These are phyloP conservation scores for Trichopus zeylanicus DNA, from an alignment of 116 monocot species.

Conservation along the genomic window DNA sequence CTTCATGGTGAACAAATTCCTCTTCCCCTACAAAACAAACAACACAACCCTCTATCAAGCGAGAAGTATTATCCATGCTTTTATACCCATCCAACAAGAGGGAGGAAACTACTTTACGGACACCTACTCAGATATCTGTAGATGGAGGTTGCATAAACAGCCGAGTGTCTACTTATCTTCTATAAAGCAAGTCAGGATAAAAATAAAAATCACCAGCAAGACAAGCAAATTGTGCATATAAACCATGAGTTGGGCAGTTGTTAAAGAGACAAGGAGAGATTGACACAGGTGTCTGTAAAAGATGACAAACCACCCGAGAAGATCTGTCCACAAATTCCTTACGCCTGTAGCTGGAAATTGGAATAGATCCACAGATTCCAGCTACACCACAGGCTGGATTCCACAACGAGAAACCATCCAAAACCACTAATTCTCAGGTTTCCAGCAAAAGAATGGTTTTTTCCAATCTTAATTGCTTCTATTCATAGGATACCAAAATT, in stretches of 20 bases:
- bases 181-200: background rate
- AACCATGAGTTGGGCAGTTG: background rate
- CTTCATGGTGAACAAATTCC: constrained; percentile 26
- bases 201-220: background rate
- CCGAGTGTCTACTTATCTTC: background rate
- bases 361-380: background rate
- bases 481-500: background rate
- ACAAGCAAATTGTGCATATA: background rate
- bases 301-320: background rate
- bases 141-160: background rate
- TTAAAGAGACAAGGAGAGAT: background rate
- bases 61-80: background rate
- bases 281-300: background rate
- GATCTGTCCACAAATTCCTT: background rate
- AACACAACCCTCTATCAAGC: background rate
- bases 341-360: background rate
- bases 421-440: background rate
- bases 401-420: background rate
- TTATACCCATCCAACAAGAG: background rate
- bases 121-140: background rate
- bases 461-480: background rate
- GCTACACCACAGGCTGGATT: background rate
- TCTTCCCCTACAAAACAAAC: constrained; percentile 4
- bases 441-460: background rate
- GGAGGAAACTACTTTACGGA: background rate